Percentiles rank a stretch among this genome's conserved stretches.
Evolutionary conservation across 257 asterid species (phyloP).

Genomic region (Solanum habrochaites): DNA sequence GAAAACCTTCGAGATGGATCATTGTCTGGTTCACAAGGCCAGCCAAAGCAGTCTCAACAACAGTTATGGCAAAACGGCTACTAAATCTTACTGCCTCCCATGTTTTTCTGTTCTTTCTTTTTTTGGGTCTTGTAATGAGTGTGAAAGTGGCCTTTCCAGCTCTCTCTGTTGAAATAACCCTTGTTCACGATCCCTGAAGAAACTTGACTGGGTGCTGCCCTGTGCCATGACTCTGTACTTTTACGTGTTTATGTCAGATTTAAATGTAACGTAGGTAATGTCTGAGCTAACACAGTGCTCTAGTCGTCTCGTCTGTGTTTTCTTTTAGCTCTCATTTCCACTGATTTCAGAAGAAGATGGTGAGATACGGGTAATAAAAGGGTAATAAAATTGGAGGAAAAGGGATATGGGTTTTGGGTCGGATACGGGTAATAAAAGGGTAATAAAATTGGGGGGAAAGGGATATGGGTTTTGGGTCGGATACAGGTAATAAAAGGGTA

Average conservation of each 20-base stretch:
- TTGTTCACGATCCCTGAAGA: slow-evolving; percentile 7
- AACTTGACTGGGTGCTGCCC: slow-evolving; percentile 36
- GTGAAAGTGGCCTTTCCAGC: slow-evolving; percentile 42
- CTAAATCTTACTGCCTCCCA: slow-evolving; percentile 32
- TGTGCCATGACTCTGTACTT: slow-evolving; percentile 31
- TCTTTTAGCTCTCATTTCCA: background rate
- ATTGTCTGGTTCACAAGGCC: slow-evolving; percentile 46
- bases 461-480: too few species aligned
- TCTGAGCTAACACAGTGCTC: slow-evolving; percentile 30
- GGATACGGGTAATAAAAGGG: too few species aligned
- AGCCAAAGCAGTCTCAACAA: slow-evolving; percentile 65
- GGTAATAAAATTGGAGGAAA: too few species aligned
- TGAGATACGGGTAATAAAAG: too few species aligned
- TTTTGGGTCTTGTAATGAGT: slow-evolving; percentile 43
- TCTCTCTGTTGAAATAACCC: slow-evolving; percentile 5
- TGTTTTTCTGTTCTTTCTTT: background rate
- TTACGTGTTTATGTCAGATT: slow-evolving; percentile 23
- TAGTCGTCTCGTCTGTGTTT: slow-evolving; percentile 7
- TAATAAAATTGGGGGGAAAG: too few species aligned
- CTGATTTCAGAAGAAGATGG: too few species aligned
- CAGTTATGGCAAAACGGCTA: slow-evolving; percentile 71
- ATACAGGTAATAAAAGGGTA: too few species aligned
- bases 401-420: too few species aligned
- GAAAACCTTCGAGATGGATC: slow-evolving; percentile 54
- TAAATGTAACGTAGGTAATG: slow-evolving; percentile 38